Evolutionary conservation across 2,329 filamentous ascomycete genomes (phyloP), one percentile per base, ranked within the genome.

Genomic region (Pyrenophora tritici-repentis): DNA sequence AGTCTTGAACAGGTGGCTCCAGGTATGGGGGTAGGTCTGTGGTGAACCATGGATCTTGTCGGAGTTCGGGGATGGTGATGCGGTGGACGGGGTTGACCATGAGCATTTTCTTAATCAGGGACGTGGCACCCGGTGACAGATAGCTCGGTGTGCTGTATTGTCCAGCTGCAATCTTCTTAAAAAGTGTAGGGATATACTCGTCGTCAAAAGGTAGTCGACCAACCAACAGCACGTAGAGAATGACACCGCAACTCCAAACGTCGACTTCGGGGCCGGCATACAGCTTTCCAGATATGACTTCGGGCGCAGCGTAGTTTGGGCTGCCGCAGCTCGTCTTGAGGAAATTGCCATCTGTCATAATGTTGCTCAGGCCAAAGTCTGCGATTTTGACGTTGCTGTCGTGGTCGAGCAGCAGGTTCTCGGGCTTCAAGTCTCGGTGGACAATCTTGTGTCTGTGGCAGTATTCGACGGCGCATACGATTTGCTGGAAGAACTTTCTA

Each of bases 261-360:
- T 99, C 94, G 32, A 99, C 94, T 75, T 99, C 94, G 0, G 94
- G 93, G 1, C 94, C 94, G 14, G 94, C 94, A 71, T 99, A 99
- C 47, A 97, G 81, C 80, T 97, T 99, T 18, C 94, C 94, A 47
- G 92, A 94, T 68, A 99, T 97, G 54, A 99, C 94, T 74, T 99
- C 94, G 6, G 94, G 94, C 1, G 94, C 94, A 10, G 94, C 94
- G 74, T 99, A 99, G 75, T 99, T 99, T 35, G 94, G 94, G 70
- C 93, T 97, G 45, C 94, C 94, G 68, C 94, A 99, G 72, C 92
- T 97, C 1, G 94, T 99, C 78, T 97, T 97, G 67, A 99, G 84
- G 72, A 99, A 99, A 73, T 99, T 99, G 20, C 94, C 94, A 72
- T 99, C 94, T 0, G 94, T 97, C 94, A 99, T 99, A 77, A 99